phyloP scores from a whole-genome alignment of 2,329 filamentous ascomycete genomes.

The Biscogniauxia mediterranea region DNA sequence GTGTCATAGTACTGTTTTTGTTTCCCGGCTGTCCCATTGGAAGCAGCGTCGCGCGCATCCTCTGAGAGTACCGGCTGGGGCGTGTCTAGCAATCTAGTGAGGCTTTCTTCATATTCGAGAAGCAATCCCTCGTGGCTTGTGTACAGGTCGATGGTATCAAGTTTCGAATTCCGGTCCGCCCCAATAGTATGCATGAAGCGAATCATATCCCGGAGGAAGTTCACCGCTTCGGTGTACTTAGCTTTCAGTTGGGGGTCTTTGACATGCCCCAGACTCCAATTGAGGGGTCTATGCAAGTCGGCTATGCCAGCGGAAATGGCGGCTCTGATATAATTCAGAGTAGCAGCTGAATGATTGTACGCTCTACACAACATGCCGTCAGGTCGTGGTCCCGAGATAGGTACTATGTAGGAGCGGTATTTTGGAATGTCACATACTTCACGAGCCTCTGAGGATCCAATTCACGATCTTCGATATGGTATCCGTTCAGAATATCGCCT shows the following conservation, averaged over 20 bases:
- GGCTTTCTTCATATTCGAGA: conserved; percentile 87
- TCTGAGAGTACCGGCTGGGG: conserved; percentile 39
- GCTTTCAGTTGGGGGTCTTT: conserved; percentile 77
- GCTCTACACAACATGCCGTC: conserved; percentile 52
- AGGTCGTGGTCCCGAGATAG: background rate
- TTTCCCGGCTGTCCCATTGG: conserved; percentile 30
- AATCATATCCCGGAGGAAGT: conserved; percentile 83
- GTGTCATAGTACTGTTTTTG: conserved; percentile 83
- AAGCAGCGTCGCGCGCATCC: conserved; percentile 2
- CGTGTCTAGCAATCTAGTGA: conserved; percentile 74
- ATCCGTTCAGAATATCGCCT: conserved; percentile 94
- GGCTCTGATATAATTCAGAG: conserved; percentile 87
- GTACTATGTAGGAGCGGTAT: background rate
- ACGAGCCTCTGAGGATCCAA: conserved; percentile 84
- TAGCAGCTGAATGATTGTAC: conserved; percentile 94
- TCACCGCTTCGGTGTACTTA: conserved; percentile 83
- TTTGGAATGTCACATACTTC: conserved; percentile 44
- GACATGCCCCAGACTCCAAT: conserved; percentile 94
- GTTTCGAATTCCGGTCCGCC: conserved; percentile 76
- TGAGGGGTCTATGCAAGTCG: conserved; percentile 86
- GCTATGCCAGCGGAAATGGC: conserved; percentile 85
- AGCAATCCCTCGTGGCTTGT: conserved; percentile 94
- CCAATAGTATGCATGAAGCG: conserved; percentile 94
- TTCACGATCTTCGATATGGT: conserved; percentile 67
- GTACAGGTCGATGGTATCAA: conserved; percentile 91